Evolutionary conservation across 495 filamentous ascomycete genomes (phyloP).

Genomic region (Penicillium samsonianum): DNA sequence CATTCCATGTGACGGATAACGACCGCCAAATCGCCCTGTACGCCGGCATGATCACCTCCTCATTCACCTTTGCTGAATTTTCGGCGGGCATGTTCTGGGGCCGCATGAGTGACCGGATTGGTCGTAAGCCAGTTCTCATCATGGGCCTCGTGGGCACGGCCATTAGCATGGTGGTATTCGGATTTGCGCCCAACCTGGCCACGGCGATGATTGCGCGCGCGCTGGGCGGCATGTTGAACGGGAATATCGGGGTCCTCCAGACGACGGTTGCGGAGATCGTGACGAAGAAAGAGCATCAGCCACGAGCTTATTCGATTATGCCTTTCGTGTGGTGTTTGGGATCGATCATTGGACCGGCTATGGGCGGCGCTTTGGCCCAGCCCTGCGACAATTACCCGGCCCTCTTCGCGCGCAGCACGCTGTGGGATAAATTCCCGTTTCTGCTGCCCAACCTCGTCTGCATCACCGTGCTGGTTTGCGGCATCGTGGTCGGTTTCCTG

Average conservation of each 20-base stretch:
- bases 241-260: slow-evolving; percentile 92
- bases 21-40: slow-evolving; percentile 84
- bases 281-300: slow-evolving; percentile 87
- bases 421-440: slow-evolving; percentile 87
- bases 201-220: slow-evolving; percentile 86
- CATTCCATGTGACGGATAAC: slow-evolving; percentile 80
- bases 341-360: slow-evolving; percentile 83
- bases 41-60: slow-evolving; percentile 93
- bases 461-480: slow-evolving; percentile 70
- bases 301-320: slow-evolving; percentile 94
- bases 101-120: slow-evolving; percentile 84
- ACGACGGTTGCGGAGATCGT: slow-evolving; percentile 94
- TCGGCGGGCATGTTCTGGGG: slow-evolving; percentile 90
- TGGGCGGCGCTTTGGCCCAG: slow-evolving; percentile 86
- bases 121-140: slow-evolving; percentile 88
- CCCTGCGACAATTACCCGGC: slow-evolving; percentile 81
- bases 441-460: slow-evolving; percentile 93
- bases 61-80: slow-evolving; percentile 96
- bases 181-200: slow-evolving; percentile 81
- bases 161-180: slow-evolving; percentile 91
- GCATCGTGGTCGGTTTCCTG: slow-evolving; percentile 78
- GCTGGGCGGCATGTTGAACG: slow-evolving; percentile 88
- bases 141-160: slow-evolving; percentile 86
- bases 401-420: slow-evolving; percentile 67
- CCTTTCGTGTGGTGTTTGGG: slow-evolving; percentile 97